These are phyloP conservation scores for Aspergillus felis DNA, from an alignment of 2,329 filamentous ascomycete genomes.

Conservation along the genomic window DNA sequence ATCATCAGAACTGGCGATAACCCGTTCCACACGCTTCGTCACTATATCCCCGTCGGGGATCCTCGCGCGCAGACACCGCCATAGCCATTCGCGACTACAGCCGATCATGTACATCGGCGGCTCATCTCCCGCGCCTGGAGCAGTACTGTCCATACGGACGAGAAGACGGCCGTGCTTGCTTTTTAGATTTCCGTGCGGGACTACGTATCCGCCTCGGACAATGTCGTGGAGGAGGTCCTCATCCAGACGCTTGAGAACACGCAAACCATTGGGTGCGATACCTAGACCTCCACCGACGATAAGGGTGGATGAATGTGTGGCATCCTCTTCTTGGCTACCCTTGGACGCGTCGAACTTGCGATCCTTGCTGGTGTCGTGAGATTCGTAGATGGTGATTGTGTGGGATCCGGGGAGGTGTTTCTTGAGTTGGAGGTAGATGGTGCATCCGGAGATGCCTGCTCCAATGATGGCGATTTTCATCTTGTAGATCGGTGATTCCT, in stretches of 20 bases:
- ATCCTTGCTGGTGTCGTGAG: constrained; percentile 31
- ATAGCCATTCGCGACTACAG: constrained; percentile 37
- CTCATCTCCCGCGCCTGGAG: not conserved
- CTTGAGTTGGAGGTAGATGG: constrained; percentile 37
- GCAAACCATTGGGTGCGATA: constrained; percentile 39
- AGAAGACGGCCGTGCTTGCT: constrained; percentile 34
- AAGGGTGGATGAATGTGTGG: constrained; percentile 31
- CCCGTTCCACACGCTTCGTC: constrained; percentile 28
- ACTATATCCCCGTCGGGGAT: constrained; percentile 33
- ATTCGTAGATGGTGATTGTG: constrained; percentile 39
- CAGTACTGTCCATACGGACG: constrained; percentile 19
- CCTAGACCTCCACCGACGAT: constrained; percentile 38
- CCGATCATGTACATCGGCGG: constrained; percentile 30
- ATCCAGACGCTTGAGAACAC: constrained; percentile 36
- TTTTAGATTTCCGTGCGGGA: constrained; percentile 29
- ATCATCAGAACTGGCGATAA: constrained; percentile 22
- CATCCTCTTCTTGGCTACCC: constrained; percentile 13
- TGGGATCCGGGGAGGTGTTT: constrained; percentile 37
- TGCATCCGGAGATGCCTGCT: constrained; percentile 40
- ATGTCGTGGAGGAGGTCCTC: constrained; percentile 31
- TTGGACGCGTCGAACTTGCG: constrained; percentile 9
- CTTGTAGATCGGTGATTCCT: not conserved
- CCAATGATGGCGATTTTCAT: constrained; percentile 45
- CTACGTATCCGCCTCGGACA: constrained; percentile 32
- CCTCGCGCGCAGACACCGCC: constrained; percentile 33